A percentile compares a stretch with the other conserved stretches of the same genome.
Evolutionary conservation across 768 basidiomycete genomes (phyloP).

Genomic region (Tricholoma matsutake): DNA sequence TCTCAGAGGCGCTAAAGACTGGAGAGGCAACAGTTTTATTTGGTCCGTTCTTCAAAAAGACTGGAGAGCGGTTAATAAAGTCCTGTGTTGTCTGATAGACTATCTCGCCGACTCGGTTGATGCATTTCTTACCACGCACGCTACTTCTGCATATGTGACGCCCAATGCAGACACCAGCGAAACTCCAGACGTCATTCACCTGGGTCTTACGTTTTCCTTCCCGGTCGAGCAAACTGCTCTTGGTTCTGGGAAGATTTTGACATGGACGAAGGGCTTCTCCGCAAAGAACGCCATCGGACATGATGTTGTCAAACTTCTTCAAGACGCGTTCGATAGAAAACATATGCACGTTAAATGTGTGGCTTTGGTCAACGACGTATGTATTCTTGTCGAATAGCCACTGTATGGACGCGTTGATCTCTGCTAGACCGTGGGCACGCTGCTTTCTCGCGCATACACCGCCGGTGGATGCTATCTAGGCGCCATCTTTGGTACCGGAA

Average conservation of each 20-base stretch:
- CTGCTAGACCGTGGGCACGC: conserved; percentile 87
- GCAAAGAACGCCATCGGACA: conserved; percentile 87
- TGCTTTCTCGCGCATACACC: conserved; percentile 92
- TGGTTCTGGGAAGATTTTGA: conserved; percentile 84
- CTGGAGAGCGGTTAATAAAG: conserved; percentile 3
- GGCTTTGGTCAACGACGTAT: conserved; percentile 91
- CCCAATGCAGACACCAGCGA: conserved; percentile 11
- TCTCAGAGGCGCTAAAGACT: conserved; percentile 89
- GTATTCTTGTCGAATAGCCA: conserved; percentile 20
- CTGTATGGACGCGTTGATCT: not conserved
- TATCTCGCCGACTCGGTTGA: conserved; percentile 98
- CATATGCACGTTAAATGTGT: conserved; percentile 90
- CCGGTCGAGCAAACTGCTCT: conserved; percentile 97
- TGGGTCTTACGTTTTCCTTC: conserved; percentile 96
- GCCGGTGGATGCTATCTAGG: conserved; percentile 86
- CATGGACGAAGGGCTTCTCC: conserved; percentile 96
- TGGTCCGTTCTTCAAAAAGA: conserved; percentile 43
- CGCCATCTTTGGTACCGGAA: conserved; percentile 96
- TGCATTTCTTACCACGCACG: conserved; percentile 75
- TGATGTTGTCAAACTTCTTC: conserved; percentile 85
- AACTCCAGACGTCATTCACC: conserved; percentile 40
- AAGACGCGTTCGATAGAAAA: conserved; percentile 89
- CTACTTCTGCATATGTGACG: conserved; percentile 42
- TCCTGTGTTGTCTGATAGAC: conserved; percentile 46
- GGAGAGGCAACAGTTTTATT: conserved; percentile 88